Evolutionary conservation across 2,329 filamentous ascomycete species (phyloP).

Genomic region (Sphaerulina musiva): DNA sequence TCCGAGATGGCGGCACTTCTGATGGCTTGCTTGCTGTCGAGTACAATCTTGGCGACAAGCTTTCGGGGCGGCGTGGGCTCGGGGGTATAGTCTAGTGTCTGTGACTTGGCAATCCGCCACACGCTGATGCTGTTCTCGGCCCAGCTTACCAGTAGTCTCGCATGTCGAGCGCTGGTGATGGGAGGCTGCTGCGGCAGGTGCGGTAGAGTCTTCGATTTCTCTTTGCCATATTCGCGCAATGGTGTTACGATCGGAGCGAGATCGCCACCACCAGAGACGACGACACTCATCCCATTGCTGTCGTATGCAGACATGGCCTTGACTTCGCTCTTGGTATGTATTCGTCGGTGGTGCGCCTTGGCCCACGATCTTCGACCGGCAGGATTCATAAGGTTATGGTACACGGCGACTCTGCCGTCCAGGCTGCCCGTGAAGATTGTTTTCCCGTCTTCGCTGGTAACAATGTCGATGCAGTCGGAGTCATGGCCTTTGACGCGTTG

Average conservation of each 20-base stretch:
- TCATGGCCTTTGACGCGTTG: conserved; percentile 83
- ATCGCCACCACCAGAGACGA: conserved; percentile 87
- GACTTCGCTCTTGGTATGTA: conserved; percentile 81
- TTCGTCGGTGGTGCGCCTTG: conserved; percentile 76
- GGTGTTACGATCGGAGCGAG: conserved; percentile 76
- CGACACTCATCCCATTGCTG: conserved; percentile 66
- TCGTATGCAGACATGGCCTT: conserved; percentile 92
- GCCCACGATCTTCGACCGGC: conserved; percentile 60
- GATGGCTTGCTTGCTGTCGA: conserved; percentile 59
- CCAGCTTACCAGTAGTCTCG: conserved; percentile 78
- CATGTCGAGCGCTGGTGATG: conserved; percentile 63
- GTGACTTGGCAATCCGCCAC: conserved; percentile 56
- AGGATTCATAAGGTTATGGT: conserved; percentile 56
- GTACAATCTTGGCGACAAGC: conserved; percentile 35
- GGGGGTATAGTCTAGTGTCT: conserved; percentile 35
- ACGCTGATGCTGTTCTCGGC: conserved; percentile 84
- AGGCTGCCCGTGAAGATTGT: conserved; percentile 85
- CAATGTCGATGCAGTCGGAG: conserved; percentile 85
- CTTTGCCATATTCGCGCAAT: conserved; percentile 66
- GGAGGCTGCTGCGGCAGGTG: conserved; percentile 73
- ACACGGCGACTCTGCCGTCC: conserved; percentile 79
- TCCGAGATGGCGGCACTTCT: conserved; percentile 62
- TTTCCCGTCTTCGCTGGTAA: conserved; percentile 70
- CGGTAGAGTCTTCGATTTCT: conserved; percentile 76
- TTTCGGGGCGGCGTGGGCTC: conserved; percentile 25